A percentile compares a stretch with the other conserved stretches of the same genome.
Conservation (phyloP, 768 basidiomycete genomes). For the Lentinula guzmanii region DNA sequence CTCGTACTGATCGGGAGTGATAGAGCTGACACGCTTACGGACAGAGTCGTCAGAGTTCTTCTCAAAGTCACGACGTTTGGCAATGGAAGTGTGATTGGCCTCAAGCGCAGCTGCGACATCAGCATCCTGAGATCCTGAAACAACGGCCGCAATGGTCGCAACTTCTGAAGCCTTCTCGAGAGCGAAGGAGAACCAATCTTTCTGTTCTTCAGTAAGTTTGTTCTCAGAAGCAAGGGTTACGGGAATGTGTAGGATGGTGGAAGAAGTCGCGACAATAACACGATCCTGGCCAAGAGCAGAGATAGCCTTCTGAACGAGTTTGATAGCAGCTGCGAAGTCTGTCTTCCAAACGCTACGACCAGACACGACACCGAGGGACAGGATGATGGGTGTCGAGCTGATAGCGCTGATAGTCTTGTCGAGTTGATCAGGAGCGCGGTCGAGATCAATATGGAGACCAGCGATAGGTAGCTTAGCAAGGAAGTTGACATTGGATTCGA, state of each 20-base stretch:
- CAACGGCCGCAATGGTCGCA: conserved; percentile 74
- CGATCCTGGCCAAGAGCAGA: conserved; percentile 78
- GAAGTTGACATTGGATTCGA: conserved; percentile 86
- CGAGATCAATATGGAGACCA: conserved; percentile 94
- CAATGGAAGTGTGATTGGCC: conserved; percentile 85
- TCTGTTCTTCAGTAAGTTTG: conserved; percentile 82
- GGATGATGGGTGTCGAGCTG: conserved; percentile 72
- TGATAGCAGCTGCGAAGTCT: conserved; percentile 80
- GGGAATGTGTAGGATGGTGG: conserved; percentile 96
- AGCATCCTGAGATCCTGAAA: conserved; percentile 81
- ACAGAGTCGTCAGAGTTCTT: conserved; percentile 88
- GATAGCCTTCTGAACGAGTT: conserved; percentile 79
- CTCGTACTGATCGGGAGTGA: conserved; percentile 80
- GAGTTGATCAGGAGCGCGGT: conserved; percentile 89
- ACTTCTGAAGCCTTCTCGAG: conserved; percentile 94
- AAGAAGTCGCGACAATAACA: conserved; percentile 92
- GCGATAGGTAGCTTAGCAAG: conserved; percentile 88
- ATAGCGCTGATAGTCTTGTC: conserved; percentile 75
- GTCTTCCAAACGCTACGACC: conserved; percentile 99
- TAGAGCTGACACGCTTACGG: conserved; percentile 89
- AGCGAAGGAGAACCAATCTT: conserved; percentile 99
- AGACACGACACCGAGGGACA: conserved; percentile 94
- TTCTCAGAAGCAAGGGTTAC: conserved; percentile 92
- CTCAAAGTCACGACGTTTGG: conserved; percentile 94
- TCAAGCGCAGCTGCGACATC: conserved; percentile 69